phyloP scores from a whole-genome alignment of 805 yeast species.

The Starmerella khaoyaiensis region DNA sequence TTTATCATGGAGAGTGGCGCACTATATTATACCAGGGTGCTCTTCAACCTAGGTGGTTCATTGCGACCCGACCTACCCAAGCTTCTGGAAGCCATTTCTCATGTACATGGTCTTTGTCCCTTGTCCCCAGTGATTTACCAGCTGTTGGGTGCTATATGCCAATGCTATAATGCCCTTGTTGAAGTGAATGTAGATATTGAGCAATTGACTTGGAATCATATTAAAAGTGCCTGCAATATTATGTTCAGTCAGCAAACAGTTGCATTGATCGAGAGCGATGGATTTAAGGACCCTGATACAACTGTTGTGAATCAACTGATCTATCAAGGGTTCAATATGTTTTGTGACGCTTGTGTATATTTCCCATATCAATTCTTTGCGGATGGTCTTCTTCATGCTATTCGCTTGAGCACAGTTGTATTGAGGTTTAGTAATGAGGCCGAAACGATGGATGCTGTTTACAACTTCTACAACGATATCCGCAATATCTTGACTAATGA shows the following conservation, averaged over 20 bases:
- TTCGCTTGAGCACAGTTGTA: constrained; percentile 27
- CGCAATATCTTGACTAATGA: constrained; percentile 18
- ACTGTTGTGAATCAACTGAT: constrained; percentile 8
- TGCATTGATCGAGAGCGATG: constrained; percentile 9
- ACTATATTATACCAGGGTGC: constrained; percentile 14
- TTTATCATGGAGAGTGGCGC: constrained; percentile 12
- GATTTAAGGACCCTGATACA: constrained; percentile 11
- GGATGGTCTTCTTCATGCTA: constrained; percentile 26
- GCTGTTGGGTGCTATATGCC: constrained; percentile 17
- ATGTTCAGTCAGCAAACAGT: constrained; percentile 35
- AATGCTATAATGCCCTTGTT: constrained; percentile 13
- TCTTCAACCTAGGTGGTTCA: constrained; percentile 15
- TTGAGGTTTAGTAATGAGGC: constrained; percentile 36
- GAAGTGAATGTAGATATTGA: constrained; percentile 2
- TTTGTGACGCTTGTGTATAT: constrained; percentile 16
- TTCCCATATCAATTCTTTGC: constrained; percentile 14
- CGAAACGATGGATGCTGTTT: constrained; percentile 55
- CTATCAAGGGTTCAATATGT: constrained; percentile 17
- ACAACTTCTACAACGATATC: constrained; percentile 71
- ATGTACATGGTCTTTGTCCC: constrained; percentile 1
- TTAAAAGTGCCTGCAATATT: constrained; percentile 64
- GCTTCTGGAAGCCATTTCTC: constrained; percentile 6
- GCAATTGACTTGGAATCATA: constrained; percentile 70
- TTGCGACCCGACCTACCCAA: constrained; percentile 5
- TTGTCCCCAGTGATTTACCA: constrained; percentile 13